phyloP scores from a whole-genome alignment of 2,329 filamentous ascomycete genomes.

The Thermothelomyces thermophilus region DNA sequence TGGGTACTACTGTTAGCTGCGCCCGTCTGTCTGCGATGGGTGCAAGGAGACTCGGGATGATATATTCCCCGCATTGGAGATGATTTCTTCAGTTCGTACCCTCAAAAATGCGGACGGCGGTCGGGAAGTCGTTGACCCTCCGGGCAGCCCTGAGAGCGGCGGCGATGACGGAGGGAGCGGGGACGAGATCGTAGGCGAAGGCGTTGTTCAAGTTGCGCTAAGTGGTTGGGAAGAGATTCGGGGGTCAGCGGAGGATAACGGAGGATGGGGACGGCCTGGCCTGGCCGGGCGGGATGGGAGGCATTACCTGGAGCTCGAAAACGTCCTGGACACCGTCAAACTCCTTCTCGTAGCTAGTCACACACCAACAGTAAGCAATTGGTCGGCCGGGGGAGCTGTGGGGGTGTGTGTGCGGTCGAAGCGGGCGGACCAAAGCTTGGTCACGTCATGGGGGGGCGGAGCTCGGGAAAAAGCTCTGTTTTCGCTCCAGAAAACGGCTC shows the following conservation, averaged over 20 bases:
- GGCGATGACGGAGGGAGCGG: slow-evolving; percentile 81
- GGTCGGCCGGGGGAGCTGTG: slow-evolving; percentile 14
- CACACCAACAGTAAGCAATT: slow-evolving; percentile 34
- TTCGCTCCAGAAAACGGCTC: not conserved
- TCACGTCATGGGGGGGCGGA: slow-evolving; percentile 15
- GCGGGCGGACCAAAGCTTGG: not conserved
- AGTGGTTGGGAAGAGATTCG: slow-evolving; percentile 5
- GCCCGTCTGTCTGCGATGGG: not conserved
- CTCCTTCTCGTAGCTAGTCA: slow-evolving; percentile 92
- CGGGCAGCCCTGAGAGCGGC: slow-evolving; percentile 90
- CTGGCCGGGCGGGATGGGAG: not conserved
- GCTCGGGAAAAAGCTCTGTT: slow-evolving; percentile 18
- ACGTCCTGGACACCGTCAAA: slow-evolving; percentile 97
- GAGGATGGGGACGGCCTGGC: too few relatives aligned
- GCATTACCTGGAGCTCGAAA: slow-evolving; percentile 93
- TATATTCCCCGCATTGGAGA: slow-evolving; percentile 12
- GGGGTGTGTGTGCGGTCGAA: slow-evolving; percentile 2
- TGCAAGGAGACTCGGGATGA: not conserved
- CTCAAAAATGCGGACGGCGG: slow-evolving; percentile 97
- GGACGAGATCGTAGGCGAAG: slow-evolving; percentile 99
- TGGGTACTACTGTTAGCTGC: not conserved
- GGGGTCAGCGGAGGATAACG: slow-evolving; percentile 12
- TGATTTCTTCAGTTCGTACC: slow-evolving; percentile 56
- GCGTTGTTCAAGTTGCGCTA: slow-evolving; percentile 96
- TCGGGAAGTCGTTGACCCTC: slow-evolving; percentile 97